These are phyloP conservation scores for Circinella umbellata DNA, from an alignment of 371 early-diverging fungal genomes.

Conservation along the genomic window DNA sequence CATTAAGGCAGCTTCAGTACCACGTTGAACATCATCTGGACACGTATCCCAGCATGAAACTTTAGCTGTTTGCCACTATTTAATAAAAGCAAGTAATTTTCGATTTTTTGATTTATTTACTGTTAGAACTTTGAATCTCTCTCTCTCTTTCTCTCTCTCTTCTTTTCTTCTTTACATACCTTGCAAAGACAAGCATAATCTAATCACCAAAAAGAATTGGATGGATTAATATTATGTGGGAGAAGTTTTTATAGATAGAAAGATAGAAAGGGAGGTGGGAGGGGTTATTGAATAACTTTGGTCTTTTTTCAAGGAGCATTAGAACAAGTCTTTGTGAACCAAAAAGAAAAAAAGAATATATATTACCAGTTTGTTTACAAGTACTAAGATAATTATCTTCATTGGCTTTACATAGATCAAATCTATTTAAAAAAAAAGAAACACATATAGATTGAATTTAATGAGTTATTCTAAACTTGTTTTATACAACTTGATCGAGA, in stretches of 20 bases:
- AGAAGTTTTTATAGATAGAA: too few relatives aligned
- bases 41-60: slow-evolving; percentile 37
- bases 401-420: slow-evolving; percentile 34
- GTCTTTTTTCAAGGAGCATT: too few relatives aligned
- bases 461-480: neutral
- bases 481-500: too few relatives aligned
- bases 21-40: slow-evolving; percentile 26
- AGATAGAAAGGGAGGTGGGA: neutral
- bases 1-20: slow-evolving; percentile 25
- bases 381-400: slow-evolving; percentile 29
- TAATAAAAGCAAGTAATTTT: neutral
- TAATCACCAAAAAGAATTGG: neutral
- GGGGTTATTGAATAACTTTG: too few relatives aligned
- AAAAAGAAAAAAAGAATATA: slow-evolving; percentile 1
- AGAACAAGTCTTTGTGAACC: neutral
- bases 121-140: too few relatives aligned
- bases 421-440: slow-evolving; percentile 15
- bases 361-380: slow-evolving; percentile 20
- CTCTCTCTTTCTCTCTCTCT: too few relatives aligned
- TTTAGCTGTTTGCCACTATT: slow-evolving; percentile 31
- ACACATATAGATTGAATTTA: too few relatives aligned
- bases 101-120: too few relatives aligned
- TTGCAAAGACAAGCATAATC: slow-evolving; percentile 32
- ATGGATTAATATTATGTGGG: too few relatives aligned
- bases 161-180: too few relatives aligned